Percentiles rank a stretch among this genome's conserved stretches.
Evolutionary conservation across 2,329 filamentous ascomycete species (phyloP).

Genomic region (Hypoxylon sp.): DNA sequence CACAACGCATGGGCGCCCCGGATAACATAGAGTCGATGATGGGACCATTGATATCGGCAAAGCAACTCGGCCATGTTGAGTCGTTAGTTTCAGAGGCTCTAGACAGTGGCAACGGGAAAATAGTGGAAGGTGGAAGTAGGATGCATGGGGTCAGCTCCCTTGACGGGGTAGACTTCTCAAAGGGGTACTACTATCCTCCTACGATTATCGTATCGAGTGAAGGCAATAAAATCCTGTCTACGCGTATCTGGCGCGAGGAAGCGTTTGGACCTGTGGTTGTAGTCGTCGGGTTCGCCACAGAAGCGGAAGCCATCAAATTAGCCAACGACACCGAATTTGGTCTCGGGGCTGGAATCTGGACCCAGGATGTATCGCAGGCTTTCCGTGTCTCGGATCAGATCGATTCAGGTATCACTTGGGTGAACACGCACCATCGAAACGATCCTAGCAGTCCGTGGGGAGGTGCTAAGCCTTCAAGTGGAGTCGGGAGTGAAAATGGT

Average conservation of each 20-base stretch:
- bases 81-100: constrained; percentile 72
- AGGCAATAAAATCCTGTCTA: constrained; percentile 69
- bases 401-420: constrained; percentile 69
- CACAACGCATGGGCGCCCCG: constrained; percentile 64
- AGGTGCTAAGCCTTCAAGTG: constrained; percentile 67
- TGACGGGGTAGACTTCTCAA: constrained; percentile 60
- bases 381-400: constrained; percentile 76
- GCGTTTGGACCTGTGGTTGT: constrained; percentile 84
- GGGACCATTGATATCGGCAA: constrained; percentile 69
- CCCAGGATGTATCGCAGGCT: constrained; percentile 75
- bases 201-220: constrained; percentile 71
- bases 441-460: constrained; percentile 78
- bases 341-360: constrained; percentile 81
- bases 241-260: constrained; percentile 80
- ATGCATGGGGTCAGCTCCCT: constrained; percentile 58
- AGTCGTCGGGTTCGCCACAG: constrained; percentile 77
- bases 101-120: constrained; percentile 52
- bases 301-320: constrained; percentile 73
- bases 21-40: constrained; percentile 66
- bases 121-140: constrained; percentile 56
- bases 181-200: constrained; percentile 80
- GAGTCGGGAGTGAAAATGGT: constrained; percentile 78
- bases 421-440: constrained; percentile 73
- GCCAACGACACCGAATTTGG: constrained; percentile 81
- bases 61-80: constrained; percentile 73